phyloP scores from a whole-genome alignment of 2,329 filamentous ascomycete genomes.

The Fusarium sp. region DNA sequence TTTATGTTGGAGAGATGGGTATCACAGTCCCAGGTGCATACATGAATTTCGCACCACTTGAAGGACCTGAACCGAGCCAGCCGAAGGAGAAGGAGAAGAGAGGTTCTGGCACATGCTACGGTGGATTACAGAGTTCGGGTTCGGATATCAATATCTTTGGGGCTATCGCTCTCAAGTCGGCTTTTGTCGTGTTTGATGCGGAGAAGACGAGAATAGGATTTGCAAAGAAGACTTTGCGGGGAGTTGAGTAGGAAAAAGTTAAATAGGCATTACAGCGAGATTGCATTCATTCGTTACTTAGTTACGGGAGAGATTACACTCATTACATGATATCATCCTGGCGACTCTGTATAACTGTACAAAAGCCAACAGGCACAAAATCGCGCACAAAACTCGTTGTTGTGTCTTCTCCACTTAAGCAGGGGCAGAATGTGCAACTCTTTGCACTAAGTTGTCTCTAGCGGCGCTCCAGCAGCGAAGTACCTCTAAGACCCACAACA shows the following conservation, averaged over 20 bases:
- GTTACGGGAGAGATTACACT: too few relatives aligned
- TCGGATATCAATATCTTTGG: constrained; percentile 68
- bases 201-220: constrained; percentile 37
- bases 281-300: not conserved
- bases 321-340: not conserved
- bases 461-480: not conserved
- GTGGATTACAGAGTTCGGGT: constrained; percentile 70
- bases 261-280: not conserved
- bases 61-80: not conserved
- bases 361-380: not conserved
- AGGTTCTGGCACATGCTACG: constrained; percentile 63
- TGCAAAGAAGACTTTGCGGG: constrained; percentile 27
- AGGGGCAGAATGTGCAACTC: not conserved
- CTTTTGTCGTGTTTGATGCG: constrained; percentile 67
- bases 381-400: constrained; percentile 4
- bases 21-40: constrained; percentile 66
- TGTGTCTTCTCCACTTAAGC: not conserved
- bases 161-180: constrained; percentile 70
- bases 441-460: not conserved
- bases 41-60: constrained; percentile 63
- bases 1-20: constrained; percentile 67
- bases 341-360: not conserved
- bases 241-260: not conserved
- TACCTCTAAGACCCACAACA: not conserved
- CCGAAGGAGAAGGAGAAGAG: not conserved